Evolutionary conservation across 1,284 basidiomycete species (phyloP), one percentile per base, ranked within the genome.

Genomic region (Laetiporus sulphureus): DNA sequence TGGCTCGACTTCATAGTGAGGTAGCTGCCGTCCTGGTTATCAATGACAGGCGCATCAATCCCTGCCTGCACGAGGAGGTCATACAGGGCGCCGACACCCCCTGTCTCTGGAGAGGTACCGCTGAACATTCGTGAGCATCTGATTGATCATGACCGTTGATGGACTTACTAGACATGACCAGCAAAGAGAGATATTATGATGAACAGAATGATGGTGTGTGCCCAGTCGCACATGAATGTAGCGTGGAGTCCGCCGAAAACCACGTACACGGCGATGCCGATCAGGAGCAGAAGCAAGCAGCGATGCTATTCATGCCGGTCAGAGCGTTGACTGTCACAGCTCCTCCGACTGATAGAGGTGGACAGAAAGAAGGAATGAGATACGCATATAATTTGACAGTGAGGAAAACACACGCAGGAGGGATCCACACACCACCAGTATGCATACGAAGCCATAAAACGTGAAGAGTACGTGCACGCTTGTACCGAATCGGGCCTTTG

Each of bases 261-360:
- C 31, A 71, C 69, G 40, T 70, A 70, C 25, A 66, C 57, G 4
- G 65, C 65, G 41, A 73, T 67, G 4, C 68, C 66, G 12, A 71
- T 56, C 1, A 82, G 83, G 11, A 87, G 79, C 19, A 91, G 68
- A 91, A 90, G 57, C 82, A 85, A 1, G 85, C 83, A 3, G 87
- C 88, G 43, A 85, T 71, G n/a, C 82, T 85, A 56, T 71, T 77
- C 82, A 91, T 89, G 0, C 86, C 87, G 0, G 91, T 92, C 33
- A 95, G 64, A 40, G 77, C 77, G 5, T 77, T 80, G 16, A 91
- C 85, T 0, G 87, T 89, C 0, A 86, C 87, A 0, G 78, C 79
- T 0, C 87, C 88, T 13, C 88, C 88, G 40, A 83, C 69, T 58
- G 27, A n/a, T n/a, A n/a, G n/a, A n/a, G n/a, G n/a, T n/a, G n/a